Percentiles rank a stretch among this genome's conserved stretches.
phyloP scores from a whole-genome alignment of 1,284 basidiomycete genomes.

The Trametes versicolor region DNA sequence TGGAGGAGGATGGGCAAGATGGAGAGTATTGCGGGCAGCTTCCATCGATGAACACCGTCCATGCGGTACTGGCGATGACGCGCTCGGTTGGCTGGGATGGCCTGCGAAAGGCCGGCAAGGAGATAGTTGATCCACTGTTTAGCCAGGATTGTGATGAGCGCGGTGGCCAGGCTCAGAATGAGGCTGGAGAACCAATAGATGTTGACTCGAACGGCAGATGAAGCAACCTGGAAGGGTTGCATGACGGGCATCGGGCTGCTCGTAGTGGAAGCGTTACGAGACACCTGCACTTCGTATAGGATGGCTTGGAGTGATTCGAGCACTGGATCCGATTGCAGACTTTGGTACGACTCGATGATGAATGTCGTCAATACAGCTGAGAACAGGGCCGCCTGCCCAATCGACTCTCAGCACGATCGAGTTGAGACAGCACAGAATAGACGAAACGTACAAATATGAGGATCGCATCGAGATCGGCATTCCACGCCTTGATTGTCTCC shows the following conservation, averaged over 20 bases:
- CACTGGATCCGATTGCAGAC: conserved; percentile 31
- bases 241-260: no score
- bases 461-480: conserved; percentile 23
- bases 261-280: not conserved
- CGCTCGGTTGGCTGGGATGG: conserved; percentile 5
- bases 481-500: conserved; percentile 23
- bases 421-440: not conserved
- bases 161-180: conserved; percentile 25
- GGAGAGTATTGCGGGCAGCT: conserved; percentile 17
- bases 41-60: conserved; percentile 24
- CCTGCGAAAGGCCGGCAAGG: conserved; percentile 14
- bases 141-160: conserved; percentile 26
- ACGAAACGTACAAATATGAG: conserved; percentile 19
- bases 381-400: conserved; percentile 41
- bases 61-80: conserved; percentile 26
- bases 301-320: not conserved
- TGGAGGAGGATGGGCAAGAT: conserved; percentile 28
- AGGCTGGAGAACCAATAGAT: conserved; percentile 32
- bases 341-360: conserved; percentile 37
- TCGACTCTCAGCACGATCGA: not conserved
- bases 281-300: not conserved
- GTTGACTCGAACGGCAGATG: conserved; percentile 27
- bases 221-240: conserved; percentile 24
- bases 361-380: conserved; percentile 43
- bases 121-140: conserved; percentile 29